Conservation (phyloP, 192 early-diverging fungal genomes). For the Anaeromyces robustus region DNA sequence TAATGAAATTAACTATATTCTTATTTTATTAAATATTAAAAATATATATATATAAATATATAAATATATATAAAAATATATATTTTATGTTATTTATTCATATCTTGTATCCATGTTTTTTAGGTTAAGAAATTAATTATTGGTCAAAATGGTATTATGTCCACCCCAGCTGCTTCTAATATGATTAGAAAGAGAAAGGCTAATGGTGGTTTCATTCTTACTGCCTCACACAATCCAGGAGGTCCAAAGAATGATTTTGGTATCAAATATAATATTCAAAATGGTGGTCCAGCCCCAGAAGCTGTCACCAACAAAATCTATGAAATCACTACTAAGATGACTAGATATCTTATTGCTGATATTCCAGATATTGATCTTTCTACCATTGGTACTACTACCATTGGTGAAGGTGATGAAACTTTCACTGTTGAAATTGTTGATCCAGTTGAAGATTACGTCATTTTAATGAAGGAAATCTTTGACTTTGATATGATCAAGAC, state of each 20-base stretch:
- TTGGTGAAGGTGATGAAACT: constrained; percentile 37
- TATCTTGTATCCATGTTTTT: not conserved
- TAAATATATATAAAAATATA: too few species aligned
- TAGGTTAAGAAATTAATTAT: constrained; percentile 74
- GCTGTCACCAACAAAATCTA: constrained; percentile 86
- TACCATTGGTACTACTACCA: constrained; percentile 35
- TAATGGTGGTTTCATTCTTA: constrained; percentile 86
- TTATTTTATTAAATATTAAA: too few species aligned
- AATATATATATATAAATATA: too few species aligned
- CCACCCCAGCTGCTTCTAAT: constrained; percentile 80
- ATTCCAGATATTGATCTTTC: constrained; percentile 61
- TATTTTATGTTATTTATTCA: too few species aligned
- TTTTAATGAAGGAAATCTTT: constrained; percentile 74
- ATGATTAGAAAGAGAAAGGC: constrained; percentile 76
- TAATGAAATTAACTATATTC: too few species aligned
- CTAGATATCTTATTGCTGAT: constrained; percentile 42
- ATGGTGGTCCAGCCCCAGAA: constrained; percentile 93
- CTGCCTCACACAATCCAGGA: constrained; percentile 98
- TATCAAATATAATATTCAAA: constrained; percentile 94
- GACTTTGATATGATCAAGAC: constrained; percentile 72
- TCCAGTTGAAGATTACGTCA: constrained; percentile 74
- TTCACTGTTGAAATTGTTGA: constrained; percentile 77
- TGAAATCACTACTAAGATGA: constrained; percentile 57
- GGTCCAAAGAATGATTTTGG: constrained; percentile 97
- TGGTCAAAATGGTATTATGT: constrained; percentile 81